Percentiles rank a stretch among this genome's conserved stretches.
Conservation (phyloP, 345 rosid species). For the Corymbia maculata region DNA sequence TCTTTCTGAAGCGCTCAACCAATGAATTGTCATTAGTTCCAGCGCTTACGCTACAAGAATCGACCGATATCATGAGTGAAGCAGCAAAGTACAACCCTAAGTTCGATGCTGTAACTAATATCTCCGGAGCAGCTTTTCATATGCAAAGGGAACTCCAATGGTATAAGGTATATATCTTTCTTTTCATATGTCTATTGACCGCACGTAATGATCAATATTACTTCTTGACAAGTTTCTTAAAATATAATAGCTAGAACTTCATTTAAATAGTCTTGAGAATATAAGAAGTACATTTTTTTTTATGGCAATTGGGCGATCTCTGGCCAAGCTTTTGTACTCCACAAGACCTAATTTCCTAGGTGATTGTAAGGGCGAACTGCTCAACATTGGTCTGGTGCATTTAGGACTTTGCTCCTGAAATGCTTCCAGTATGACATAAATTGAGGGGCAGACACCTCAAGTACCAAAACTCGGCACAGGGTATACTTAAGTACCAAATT, state of each 20-base stretch:
- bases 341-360: background rate
- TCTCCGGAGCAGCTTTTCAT: background rate
- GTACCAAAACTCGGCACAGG: too few species aligned
- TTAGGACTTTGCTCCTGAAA: too few species aligned
- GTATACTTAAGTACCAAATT: too few species aligned
- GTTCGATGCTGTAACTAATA: background rate
- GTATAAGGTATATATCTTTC: background rate
- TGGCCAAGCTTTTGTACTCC: background rate
- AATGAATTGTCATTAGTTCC: background rate
- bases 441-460: too few species aligned
- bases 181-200: background rate
- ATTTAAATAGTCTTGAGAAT: too few species aligned
- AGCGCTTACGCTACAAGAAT: too few species aligned
- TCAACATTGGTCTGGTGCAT: too few species aligned
- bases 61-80: background rate
- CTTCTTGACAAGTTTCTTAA: background rate
- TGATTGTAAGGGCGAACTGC: background rate
- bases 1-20: background rate
- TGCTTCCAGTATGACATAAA: too few species aligned
- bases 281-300: background rate
- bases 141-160: slow-evolving; percentile 3
- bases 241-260: background rate
- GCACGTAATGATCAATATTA: background rate
- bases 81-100: background rate
- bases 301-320: background rate